These are phyloP conservation scores for Leccinum ochraceum DNA, from an alignment of 768 basidiomycete genomes.

Conservation along the genomic window DNA sequence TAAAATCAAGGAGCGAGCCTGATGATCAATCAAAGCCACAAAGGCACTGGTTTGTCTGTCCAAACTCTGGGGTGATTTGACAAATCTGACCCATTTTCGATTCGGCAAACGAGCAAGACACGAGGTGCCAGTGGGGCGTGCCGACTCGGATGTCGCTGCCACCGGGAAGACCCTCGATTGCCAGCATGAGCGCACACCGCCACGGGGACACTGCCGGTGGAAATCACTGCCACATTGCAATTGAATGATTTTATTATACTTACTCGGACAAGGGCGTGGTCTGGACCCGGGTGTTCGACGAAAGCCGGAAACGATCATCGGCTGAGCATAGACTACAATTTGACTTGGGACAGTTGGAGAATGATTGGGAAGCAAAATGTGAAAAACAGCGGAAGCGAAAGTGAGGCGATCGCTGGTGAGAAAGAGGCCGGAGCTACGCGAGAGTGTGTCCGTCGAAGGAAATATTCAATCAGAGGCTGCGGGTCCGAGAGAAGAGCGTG, in stretches of 20 bases:
- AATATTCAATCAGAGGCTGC: constrained; percentile 21
- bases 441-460: constrained; percentile 4
- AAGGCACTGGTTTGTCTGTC: too few relatives aligned
- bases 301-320: neutral
- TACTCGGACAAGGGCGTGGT: neutral
- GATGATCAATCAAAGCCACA: neutral
- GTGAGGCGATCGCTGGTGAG: constrained; percentile 11
- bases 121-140: neutral
- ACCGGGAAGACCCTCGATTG: neutral
- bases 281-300: neutral
- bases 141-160: neutral
- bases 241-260: neutral
- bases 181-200: constrained; percentile 5
- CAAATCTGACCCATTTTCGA: neutral
- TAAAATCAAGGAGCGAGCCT: neutral
- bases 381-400: constrained; percentile 19
- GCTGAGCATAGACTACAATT: neutral
- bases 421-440: constrained; percentile 2
- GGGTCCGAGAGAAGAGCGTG: constrained; percentile 26
- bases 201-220: constrained; percentile 7
- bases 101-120: neutral
- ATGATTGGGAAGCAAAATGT: constrained; percentile 10
- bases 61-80: neutral
- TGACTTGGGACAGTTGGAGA: constrained; percentile 15
- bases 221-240: constrained; percentile 12